phyloP scores from a whole-genome alignment of 805 yeast species.

The Saccharomycopsis sp. region DNA sequence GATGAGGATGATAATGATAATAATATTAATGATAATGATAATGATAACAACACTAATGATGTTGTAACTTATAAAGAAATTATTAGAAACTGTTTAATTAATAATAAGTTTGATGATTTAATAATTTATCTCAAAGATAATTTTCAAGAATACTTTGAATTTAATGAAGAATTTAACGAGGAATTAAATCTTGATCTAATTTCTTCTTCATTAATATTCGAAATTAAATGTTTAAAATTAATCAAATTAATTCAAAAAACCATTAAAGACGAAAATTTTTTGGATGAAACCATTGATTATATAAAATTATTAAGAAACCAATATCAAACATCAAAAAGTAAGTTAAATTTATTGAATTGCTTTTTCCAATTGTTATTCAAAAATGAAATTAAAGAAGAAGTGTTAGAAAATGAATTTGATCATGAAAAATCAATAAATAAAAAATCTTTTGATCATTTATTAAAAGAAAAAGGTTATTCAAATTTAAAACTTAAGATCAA shows the following conservation, averaged over 20 bases:
- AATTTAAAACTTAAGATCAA: conserved; percentile 6
- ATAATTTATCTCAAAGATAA: too few species aligned
- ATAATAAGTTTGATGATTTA: conserved; percentile 1
- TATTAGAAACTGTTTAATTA: conserved; percentile 2
- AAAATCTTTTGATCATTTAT: conserved; percentile 1
- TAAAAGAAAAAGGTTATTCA: conserved; percentile 2
- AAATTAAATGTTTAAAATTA: conserved; percentile 11
- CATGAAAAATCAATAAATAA: background rate
- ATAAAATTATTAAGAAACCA: conserved; percentile 6
- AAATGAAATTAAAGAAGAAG: background rate
- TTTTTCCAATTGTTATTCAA: conserved; percentile 6
- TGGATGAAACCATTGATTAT: conserved; percentile 9
- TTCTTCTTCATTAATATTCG: conserved; percentile 3
- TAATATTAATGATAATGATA: background rate
- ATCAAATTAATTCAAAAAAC: conserved; percentile 7
- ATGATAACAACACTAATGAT: conserved; percentile 1
- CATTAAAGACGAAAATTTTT: background rate
- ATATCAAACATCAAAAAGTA: background rate
- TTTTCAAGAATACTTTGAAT: conserved; percentile 5
- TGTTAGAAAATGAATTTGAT: background rate
- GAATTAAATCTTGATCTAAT: background rate
- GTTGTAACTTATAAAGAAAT: background rate
- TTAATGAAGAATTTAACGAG: background rate
- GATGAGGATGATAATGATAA: background rate
- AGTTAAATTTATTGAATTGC: conserved; percentile 2